Percentiles rank a stretch among this genome's conserved stretches.
These are phyloP conservation scores for Blepharisma japonicum DNA, from an alignment of 73 alveolate genomes.

Conservation along the genomic window DNA sequence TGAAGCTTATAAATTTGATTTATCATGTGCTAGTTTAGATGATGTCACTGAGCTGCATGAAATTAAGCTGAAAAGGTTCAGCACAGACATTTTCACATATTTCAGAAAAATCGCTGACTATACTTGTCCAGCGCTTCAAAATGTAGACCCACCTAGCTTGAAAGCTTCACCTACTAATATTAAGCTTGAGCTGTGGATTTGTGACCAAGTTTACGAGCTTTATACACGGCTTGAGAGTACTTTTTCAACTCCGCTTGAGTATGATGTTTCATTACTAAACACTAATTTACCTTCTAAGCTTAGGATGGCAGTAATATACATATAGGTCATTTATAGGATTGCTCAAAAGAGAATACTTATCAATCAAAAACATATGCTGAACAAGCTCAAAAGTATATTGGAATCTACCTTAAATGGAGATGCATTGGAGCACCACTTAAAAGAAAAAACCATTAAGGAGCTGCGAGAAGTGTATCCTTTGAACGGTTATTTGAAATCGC, in stretches of 20 bases:
- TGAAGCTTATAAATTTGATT: not conserved
- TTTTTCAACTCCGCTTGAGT: not conserved
- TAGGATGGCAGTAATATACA: not conserved
- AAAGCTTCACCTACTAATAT: not conserved
- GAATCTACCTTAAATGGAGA: not conserved
- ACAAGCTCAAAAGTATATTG: not conserved
- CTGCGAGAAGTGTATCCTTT: conserved; percentile 21
- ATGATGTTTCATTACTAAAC: not conserved
- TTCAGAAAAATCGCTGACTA: conserved; percentile 2
- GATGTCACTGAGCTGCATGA: conserved; percentile 14
- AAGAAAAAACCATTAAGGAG: conserved; percentile 10
- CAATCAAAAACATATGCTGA: conserved; percentile 13
- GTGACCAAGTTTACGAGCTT: not conserved
- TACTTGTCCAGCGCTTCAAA: not conserved
- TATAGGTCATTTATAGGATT: conserved; percentile 2
- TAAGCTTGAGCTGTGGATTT: not conserved
- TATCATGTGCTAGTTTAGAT: not conserved
- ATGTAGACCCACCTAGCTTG: too few species aligned
- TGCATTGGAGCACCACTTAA: not conserved
- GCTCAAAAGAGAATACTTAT: conserved; percentile 10
- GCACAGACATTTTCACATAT: not conserved
- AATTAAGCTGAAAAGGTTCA: not conserved
- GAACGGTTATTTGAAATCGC: not conserved
- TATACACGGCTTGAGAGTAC: not conserved
- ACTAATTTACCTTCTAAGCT: not conserved